phyloP scores from a whole-genome alignment of 176 grass and related monocot genomes.

The Ensete glaucum region DNA sequence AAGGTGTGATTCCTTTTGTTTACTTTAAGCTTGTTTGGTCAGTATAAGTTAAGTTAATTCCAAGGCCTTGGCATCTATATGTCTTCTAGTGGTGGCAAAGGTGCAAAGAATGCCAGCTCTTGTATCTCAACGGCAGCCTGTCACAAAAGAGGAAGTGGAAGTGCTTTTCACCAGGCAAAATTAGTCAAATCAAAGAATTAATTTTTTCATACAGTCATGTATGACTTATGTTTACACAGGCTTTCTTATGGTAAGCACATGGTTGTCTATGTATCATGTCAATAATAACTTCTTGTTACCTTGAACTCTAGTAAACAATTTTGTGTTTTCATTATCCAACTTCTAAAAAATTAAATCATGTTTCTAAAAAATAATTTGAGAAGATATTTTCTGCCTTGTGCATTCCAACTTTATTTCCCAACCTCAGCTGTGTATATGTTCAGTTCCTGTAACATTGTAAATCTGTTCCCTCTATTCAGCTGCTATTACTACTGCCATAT shows the following conservation, averaged over 20 bases:
- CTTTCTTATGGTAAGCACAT: constrained; percentile 68
- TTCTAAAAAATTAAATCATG: neutral
- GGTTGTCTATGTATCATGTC: neutral
- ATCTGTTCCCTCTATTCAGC: no score
- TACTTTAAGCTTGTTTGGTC: constrained; percentile 25
- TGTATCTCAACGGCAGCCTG: constrained; percentile 48
- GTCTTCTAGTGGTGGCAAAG: constrained; percentile 30
- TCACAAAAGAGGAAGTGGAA: constrained; percentile 61
- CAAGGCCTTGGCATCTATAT: neutral
- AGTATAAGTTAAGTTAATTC: neutral
- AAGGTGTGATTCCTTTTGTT: neutral
- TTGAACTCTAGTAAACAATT: neutral
- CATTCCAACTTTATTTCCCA: neutral
- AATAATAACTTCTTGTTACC: neutral
- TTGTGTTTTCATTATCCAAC: neutral
- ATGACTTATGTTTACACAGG: constrained; percentile 69
- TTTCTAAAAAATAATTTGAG: neutral
- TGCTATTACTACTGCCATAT: no score
- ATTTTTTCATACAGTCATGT: constrained; percentile 46
- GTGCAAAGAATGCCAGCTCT: constrained; percentile 36
- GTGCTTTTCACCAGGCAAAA: constrained; percentile 43
- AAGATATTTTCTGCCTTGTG: neutral
- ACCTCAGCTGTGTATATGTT: neutral
- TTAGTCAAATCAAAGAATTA: constrained; percentile 61
- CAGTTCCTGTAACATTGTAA: neutral